phyloP scores from a whole-genome alignment of 176 grass and related monocot species.

The Bolboschoenus planiculmis region DNA sequence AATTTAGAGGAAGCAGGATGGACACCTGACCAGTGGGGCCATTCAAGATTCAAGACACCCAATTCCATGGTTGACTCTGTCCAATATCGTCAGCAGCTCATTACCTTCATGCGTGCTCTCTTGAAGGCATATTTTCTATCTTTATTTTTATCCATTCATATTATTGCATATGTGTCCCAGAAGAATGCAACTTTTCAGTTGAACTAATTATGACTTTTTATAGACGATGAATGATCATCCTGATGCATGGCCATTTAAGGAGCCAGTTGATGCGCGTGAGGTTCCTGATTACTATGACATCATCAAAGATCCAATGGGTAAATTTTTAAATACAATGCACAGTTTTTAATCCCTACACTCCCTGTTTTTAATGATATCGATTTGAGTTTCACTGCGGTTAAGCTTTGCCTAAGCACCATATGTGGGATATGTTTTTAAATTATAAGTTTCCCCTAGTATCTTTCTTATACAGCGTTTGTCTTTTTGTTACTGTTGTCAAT shows the following conservation, averaged over 20 bases:
- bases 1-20: slow-evolving; percentile 87
- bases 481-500: background rate
- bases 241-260: slow-evolving; percentile 98
- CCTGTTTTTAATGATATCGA: background rate
- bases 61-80: slow-evolving; percentile 50
- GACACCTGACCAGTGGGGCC: slow-evolving; percentile 92
- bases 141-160: slow-evolving; percentile 1
- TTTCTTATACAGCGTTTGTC: background rate
- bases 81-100: slow-evolving; percentile 71
- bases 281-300: slow-evolving; percentile 98
- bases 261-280: slow-evolving; percentile 88
- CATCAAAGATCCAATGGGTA: slow-evolving; percentile 99
- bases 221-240: slow-evolving; percentile 90
- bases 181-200: background rate
- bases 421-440: background rate
- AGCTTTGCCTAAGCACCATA: background rate
- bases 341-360: background rate
- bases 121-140: slow-evolving; percentile 65
- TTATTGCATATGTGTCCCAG: background rate
- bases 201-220: slow-evolving; percentile 7
- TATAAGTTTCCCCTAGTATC: background rate
- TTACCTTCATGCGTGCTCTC: slow-evolving; percentile 56
- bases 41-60: slow-evolving; percentile 74
- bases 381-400: background rate
- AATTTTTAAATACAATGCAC: background rate